Conservation (phyloP, 192 early-diverging fungal genomes). For the Umbelopsis vinacea region DNA sequence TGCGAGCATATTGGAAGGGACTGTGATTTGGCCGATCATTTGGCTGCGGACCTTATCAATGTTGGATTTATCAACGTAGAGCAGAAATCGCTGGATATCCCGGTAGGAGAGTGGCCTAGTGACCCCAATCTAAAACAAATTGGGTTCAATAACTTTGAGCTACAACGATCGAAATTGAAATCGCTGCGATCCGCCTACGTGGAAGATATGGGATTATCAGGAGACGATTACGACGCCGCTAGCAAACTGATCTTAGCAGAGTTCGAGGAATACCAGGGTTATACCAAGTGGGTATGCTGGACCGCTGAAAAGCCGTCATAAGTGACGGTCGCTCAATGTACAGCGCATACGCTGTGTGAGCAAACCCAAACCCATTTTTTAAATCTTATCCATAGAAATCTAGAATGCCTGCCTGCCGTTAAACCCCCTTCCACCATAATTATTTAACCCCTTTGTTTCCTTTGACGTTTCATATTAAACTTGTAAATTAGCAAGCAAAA, state of each 20-base stretch:
- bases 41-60: constrained; percentile 17
- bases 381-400: no score
- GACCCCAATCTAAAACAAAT: constrained; percentile 44
- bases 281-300: constrained; percentile 36
- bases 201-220: constrained; percentile 25
- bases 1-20: constrained; percentile 30
- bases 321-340: neutral
- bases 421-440: no score
- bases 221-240: constrained; percentile 39
- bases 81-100: constrained; percentile 37
- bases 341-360: no score
- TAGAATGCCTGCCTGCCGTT: no score
- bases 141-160: constrained; percentile 44
- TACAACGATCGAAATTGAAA: constrained; percentile 33
- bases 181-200: constrained; percentile 28
- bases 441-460: no score
- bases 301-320: constrained; percentile 14
- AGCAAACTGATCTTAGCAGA: constrained; percentile 31
- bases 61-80: constrained; percentile 30
- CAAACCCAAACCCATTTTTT: no score
- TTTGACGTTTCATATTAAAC: no score
- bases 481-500: no score
- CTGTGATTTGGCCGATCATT: constrained; percentile 11
- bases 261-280: constrained; percentile 36
- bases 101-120: constrained; percentile 43